A percentile compares a stretch with the other conserved stretches of the same genome.
phyloP scores from a whole-genome alignment of 164 flowering plant species.

The Berberis vulgaris region DNA sequence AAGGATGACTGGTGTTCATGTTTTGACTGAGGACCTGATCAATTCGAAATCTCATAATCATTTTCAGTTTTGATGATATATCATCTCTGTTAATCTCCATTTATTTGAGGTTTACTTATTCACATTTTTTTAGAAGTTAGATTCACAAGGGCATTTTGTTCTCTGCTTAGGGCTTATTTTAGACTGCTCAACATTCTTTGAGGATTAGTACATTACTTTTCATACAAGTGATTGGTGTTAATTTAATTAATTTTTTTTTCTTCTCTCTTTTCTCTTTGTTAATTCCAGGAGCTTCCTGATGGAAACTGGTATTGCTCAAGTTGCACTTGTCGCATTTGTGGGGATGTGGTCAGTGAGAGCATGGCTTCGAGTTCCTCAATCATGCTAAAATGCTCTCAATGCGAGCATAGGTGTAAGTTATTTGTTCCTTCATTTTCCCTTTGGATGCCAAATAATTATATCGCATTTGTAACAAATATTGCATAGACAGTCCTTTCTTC shows the following conservation, averaged over 20 bases:
- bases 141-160: neutral
- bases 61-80: too few relatives aligned
- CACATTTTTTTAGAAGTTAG: too few relatives aligned
- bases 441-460: neutral
- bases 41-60: too few relatives aligned
- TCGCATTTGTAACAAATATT: too few relatives aligned
- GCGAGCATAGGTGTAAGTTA: constrained; percentile 71
- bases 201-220: neutral
- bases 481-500: too few relatives aligned
- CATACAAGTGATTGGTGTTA: neutral
- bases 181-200: neutral
- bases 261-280: constrained; percentile 1
- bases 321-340: constrained; percentile 77
- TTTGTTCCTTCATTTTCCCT: constrained; percentile 2
- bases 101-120: too few relatives aligned
- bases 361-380: constrained; percentile 29
- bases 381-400: constrained; percentile 61
- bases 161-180: neutral
- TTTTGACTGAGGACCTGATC: too few relatives aligned
- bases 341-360: constrained; percentile 42
- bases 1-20: too few relatives aligned
- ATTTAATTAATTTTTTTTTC: constrained; percentile 8
- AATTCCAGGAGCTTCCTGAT: constrained; percentile 74
- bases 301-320: constrained; percentile 85
- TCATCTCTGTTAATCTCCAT: too few relatives aligned